Evolutionary conservation across 2,329 filamentous ascomycete genomes (phyloP), one percentile per base, ranked within the genome.

Genomic region (Penicillium brasilianum): DNA sequence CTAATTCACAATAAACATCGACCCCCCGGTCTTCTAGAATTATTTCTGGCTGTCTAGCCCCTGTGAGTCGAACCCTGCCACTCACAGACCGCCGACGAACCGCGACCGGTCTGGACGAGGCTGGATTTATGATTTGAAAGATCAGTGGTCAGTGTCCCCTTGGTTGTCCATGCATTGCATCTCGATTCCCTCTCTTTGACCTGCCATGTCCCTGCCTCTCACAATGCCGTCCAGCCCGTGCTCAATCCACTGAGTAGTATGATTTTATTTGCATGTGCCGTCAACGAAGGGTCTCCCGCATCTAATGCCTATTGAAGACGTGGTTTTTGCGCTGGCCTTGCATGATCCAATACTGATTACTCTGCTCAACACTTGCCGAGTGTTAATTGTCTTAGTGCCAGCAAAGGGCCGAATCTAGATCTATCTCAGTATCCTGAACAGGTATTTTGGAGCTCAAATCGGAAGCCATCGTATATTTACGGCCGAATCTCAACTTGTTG

Each of bases 1-100:
- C 44, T 56, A 51, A 55, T 49, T 18, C 18, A 32, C 43, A 50
- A 59, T 59, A 55, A 59, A 59, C 57, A 55, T 55, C n/a, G 13
- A 22, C n/a, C 34, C 43, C 41, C 36, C 16, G 34, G 43, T 14
- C 43, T 59, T 59, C 57, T 59, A 55, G 57, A 59, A 34, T 18
- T 28, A n/a, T n/a, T 55, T 55, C 55, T 52, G 4, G 16, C 37
- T n/a, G 11, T 11, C 30, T 52, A 34, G 32, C 6, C 32, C 14
- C 6, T 6, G 16, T 7, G 2, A 18, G n/a, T 20, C 49, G 36
- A 9, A 30, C 30, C 30, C 16, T 13, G 18, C 37, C 8, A 14
- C 14, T 34, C 36, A 44, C 39, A 18, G 20, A 30, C 28, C 25
- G 30, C 30, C 37, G 10, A 51, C n/a, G 28, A 32, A 32, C 16